Evolutionary conservation across 108 stramenopile genomes (phyloP), one percentile per base, ranked within the genome.

Genomic region (Cylindrotheca closterium): DNA sequence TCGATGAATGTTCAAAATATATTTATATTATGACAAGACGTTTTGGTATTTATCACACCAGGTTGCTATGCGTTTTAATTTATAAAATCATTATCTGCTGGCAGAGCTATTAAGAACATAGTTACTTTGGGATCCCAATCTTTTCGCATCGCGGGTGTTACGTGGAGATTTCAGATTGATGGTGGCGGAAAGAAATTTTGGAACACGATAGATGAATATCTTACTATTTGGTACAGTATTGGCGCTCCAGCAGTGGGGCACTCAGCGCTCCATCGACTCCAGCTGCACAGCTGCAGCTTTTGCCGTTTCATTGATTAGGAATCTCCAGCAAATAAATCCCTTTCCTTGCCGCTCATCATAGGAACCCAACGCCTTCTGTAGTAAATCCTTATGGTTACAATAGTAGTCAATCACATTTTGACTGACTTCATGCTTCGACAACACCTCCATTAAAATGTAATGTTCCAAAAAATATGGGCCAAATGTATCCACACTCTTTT

Each of bases 371-470:
- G 53, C 56, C 3, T 54, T 45, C 31, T 71, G 70, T 25, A 71
- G 54, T 18, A 63, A 57, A 4, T 58, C 70, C 24, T 50, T 53
- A 30, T 71, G 52, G 5, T 50, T 31, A 55, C 62, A 50, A 30
- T 51, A 71, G 3, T 71, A 63, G 22, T 71, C 70, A 10, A 71
- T 25, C n/a, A 71, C 70, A 51, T 71, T 71, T 46, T 63, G 70
- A 21, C 62, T 47, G 18, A 71, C 56, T 24, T 71, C 70, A 23
- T 63, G 70, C 47, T 71, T 71, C 17, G 70, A 71, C 2, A 71
- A 55, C 30, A 71, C 26, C n/a, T 71, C 70, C 70, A 71, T 63
- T 22, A 71, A 31, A 57, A 71, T 71, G 55, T 71, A 71, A n/a
- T 71, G 70, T 37, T 71, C 70, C 26, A 71, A 46, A 19, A 42